phyloP scores from a whole-genome alignment of 441 rosid species.

The Erodium texanum region DNA sequence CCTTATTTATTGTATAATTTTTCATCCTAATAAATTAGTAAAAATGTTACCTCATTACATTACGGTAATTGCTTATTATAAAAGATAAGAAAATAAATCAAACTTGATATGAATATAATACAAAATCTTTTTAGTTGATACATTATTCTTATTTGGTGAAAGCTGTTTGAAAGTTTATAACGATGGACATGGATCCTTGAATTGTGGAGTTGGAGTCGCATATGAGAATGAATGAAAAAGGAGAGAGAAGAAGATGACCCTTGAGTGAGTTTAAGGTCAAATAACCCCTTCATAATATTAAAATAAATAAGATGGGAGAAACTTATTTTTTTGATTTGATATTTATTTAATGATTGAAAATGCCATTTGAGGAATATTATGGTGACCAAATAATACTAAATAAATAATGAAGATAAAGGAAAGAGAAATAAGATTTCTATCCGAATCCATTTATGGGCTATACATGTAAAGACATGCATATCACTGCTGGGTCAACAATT shows the following conservation, averaged over 20 bases:
- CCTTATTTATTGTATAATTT: too few species aligned
- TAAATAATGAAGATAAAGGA: neutral
- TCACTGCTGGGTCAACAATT: neutral
- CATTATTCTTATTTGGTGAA: too few species aligned
- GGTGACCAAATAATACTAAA: neutral
- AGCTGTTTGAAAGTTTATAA: too few species aligned
- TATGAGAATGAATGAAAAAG: too few species aligned
- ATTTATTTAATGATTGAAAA: neutral
- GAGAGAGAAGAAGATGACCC: conserved; percentile 1
- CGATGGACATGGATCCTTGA: neutral
- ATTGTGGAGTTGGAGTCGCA: neutral
- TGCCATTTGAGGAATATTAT: neutral
- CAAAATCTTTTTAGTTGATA: too few species aligned
- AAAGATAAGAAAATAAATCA: too few species aligned
- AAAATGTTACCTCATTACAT: too few species aligned
- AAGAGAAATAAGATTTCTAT: neutral
- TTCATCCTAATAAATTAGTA: too few species aligned
- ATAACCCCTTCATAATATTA: neutral
- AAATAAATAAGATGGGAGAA: neutral
- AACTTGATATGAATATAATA: too few species aligned
- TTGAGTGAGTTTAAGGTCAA: neutral
- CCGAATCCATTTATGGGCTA: too few species aligned
- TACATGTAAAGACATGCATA: neutral
- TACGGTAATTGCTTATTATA: too few species aligned
- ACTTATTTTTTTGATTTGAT: neutral